These are phyloP conservation scores for Acacia pycnantha DNA, from an alignment of 331 rosid genomes.

Conservation along the genomic window DNA sequence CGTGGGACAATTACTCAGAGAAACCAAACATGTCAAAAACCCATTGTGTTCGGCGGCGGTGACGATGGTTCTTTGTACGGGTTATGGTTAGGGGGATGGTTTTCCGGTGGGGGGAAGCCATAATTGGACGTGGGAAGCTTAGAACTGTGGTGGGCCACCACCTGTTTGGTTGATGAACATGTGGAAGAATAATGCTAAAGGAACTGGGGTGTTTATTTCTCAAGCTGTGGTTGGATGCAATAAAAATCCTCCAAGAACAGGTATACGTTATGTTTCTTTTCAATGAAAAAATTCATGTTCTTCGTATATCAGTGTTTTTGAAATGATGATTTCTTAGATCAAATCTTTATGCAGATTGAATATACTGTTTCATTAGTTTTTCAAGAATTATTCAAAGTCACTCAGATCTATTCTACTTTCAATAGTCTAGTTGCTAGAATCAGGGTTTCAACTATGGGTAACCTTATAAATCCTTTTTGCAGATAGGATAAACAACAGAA, in stretches of 20 bases:
- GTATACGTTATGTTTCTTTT: slow-evolving; percentile 24
- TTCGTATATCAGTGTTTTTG: neutral
- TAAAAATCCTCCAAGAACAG: slow-evolving; percentile 33
- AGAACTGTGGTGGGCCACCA: slow-evolving; percentile 22
- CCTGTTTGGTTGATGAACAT: slow-evolving; percentile 44
- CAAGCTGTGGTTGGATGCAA: slow-evolving; percentile 26
- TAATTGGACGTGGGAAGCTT: slow-evolving; percentile 38
- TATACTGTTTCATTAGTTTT: neutral
- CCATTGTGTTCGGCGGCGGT: neutral
- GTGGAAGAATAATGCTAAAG: slow-evolving; percentile 43
- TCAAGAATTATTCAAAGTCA: no score
- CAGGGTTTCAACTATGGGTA: neutral
- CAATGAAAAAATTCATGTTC: neutral
- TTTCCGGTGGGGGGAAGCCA: neutral
- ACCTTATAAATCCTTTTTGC: neutral
- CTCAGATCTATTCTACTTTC: no score
- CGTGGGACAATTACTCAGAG: slow-evolving; percentile 36
- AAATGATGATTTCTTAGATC: neutral
- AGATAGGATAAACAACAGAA: slow-evolving; percentile 36
- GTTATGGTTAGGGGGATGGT: neutral
- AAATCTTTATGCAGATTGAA: neutral
- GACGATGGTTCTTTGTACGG: neutral
- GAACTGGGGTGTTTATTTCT: slow-evolving; percentile 74
- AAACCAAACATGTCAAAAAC: no score
- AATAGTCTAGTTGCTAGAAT: neutral